phyloP scores from a whole-genome alignment of 1,139 yeast species.

The Debaryomyces udenii region DNA sequence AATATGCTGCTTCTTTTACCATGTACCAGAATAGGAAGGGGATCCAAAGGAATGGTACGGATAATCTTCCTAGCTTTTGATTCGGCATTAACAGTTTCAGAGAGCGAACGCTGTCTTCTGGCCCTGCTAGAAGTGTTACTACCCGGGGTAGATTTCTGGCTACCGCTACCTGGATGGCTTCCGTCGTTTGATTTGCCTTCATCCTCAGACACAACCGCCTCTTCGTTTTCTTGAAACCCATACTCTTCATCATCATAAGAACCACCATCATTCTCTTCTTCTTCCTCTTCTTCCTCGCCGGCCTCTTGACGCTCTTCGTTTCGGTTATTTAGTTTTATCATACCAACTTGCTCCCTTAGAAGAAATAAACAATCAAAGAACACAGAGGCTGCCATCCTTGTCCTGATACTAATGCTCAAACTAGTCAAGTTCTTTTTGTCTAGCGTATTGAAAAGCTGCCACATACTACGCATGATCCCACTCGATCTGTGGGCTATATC shows the following conservation, averaged over 20 bases:
- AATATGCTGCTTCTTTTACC: conserved; percentile 44
- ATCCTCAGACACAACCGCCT: conserved; percentile 31
- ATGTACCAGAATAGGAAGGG: conserved; percentile 63
- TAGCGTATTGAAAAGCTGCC: conserved; percentile 77
- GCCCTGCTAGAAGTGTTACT: conserved; percentile 34
- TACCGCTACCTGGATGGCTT: conserved; percentile 14
- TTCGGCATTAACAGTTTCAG: conserved; percentile 63
- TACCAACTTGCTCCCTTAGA: conserved; percentile 82
- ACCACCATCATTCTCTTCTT: conserved; percentile 24
- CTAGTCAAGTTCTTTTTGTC: conserved; percentile 44
- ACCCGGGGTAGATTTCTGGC: conserved; percentile 44
- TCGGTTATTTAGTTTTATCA: conserved; percentile 59
- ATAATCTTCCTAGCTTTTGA: conserved; percentile 72
- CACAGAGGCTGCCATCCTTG: conserved; percentile 89
- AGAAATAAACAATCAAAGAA: conserved; percentile 89
- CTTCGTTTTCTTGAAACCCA: conserved; percentile 26
- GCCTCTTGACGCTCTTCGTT: conserved; percentile 28
- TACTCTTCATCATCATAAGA: conserved; percentile 24
- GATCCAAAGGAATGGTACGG: conserved; percentile 78
- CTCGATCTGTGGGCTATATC: conserved; percentile 92
- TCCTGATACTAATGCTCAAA: conserved; percentile 60
- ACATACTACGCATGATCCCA: conserved; percentile 90
- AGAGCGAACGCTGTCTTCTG: conserved; percentile 50
- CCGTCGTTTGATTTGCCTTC: conserved; percentile 17
- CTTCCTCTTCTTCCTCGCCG: conserved; percentile 25